Evolutionary conservation across 768 basidiomycete species (phyloP).

Genomic region (Clitopilus passeckerianus): DNA sequence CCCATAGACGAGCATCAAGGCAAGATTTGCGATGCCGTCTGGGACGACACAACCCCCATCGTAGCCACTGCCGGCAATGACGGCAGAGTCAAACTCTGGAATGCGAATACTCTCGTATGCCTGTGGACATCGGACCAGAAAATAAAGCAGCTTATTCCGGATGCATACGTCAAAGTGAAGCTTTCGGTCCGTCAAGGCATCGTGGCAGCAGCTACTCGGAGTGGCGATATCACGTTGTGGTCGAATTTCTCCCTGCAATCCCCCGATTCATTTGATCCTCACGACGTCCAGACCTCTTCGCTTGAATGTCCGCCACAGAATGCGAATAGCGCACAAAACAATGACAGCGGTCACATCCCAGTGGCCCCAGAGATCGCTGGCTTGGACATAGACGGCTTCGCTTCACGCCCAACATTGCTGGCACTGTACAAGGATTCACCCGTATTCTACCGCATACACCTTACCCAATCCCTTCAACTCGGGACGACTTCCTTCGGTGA

Average conservation of each 20-base stretch:
- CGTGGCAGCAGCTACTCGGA: conserved; percentile 46
- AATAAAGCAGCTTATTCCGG: conserved; percentile 28
- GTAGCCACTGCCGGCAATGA: conserved; percentile 57
- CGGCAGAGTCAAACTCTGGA: conserved; percentile 74
- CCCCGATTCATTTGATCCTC: conserved; percentile 10
- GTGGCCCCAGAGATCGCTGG: background rate
- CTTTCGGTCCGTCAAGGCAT: conserved; percentile 35
- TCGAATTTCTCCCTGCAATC: conserved; percentile 30
- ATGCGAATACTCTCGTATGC: conserved; percentile 45
- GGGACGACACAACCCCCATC: conserved; percentile 29
- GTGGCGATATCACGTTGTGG: conserved; percentile 58
- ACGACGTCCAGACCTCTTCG: background rate
- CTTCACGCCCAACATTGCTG: conserved; percentile 32
- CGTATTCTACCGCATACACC: conserved; percentile 45
- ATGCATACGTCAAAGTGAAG: conserved; percentile 48
- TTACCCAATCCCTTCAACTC: conserved; percentile 23
- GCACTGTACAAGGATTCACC: conserved; percentile 45
- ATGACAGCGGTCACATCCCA: background rate
- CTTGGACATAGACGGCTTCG: conserved; percentile 22
- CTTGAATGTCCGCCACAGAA: background rate
- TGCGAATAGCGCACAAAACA: background rate
- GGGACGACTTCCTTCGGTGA: conserved; percentile 46
- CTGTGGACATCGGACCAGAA: conserved; percentile 57
- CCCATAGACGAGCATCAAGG: conserved; percentile 64
- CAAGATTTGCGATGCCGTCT: conserved; percentile 48